These are phyloP conservation scores for Pistacia atlantica DNA, from an alignment of 345 rosid genomes.

Conservation along the genomic window DNA sequence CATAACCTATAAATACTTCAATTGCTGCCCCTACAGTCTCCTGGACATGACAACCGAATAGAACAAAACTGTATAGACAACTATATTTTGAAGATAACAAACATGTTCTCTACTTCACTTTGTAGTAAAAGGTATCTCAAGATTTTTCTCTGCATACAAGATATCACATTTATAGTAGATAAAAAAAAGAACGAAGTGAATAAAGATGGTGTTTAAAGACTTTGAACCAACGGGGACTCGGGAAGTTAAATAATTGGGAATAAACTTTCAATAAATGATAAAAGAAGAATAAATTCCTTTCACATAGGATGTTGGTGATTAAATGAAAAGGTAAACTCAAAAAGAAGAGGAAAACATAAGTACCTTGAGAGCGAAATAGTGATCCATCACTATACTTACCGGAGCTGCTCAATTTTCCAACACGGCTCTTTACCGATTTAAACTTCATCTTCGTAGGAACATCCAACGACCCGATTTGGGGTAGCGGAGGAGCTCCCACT, in stretches of 20 bases:
- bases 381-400: slow-evolving; percentile 29
- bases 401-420: slow-evolving; percentile 35
- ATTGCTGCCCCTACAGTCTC: background rate
- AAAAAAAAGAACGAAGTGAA: too few relatives aligned
- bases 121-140: background rate
- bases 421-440: slow-evolving; percentile 31
- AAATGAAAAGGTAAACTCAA: slow-evolving; percentile 4
- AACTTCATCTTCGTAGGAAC: slow-evolving; percentile 37
- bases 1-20: too few relatives aligned
- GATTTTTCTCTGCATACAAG: background rate
- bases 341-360: slow-evolving; percentile 26
- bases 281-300: background rate
- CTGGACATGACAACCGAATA: background rate
- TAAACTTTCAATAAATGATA: background rate
- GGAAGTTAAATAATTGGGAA: too few relatives aligned
- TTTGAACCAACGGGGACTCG: too few relatives aligned
- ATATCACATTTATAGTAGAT: too few relatives aligned
- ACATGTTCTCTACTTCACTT: background rate
- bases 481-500: slow-evolving; percentile 51
- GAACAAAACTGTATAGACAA: background rate
- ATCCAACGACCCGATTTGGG: slow-evolving; percentile 37
- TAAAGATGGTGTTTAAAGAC: too few relatives aligned
- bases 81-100: slow-evolving; percentile 2
- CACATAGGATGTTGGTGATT: background rate
- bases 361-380: slow-evolving; percentile 25